phyloP scores from a whole-genome alignment of 2,329 filamentous ascomycete genomes.

The Epichloe baconii region DNA sequence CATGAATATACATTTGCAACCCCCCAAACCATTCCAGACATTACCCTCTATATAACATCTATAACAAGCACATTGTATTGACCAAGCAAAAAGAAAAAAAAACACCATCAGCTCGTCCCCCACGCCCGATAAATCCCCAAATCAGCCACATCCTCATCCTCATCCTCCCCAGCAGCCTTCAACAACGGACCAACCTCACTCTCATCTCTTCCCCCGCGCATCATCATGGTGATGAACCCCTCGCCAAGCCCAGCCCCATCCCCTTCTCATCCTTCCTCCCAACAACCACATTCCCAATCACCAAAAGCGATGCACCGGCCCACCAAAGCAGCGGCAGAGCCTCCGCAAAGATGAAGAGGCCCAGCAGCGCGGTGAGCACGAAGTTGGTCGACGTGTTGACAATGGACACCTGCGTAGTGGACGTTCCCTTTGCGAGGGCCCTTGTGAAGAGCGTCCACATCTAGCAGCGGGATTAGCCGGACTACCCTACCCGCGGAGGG shows the following conservation, averaged over 20 bases:
- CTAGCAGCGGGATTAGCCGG: constrained; percentile 14
- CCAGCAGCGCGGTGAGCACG: constrained; percentile 61
- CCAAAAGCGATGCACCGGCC: constrained; percentile 57
- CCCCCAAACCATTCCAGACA: no score
- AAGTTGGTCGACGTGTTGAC: constrained; percentile 78
- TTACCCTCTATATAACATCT: no score
- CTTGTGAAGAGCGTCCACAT: constrained; percentile 80
- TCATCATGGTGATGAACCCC: no score
- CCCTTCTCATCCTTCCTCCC: constrained; percentile 50
- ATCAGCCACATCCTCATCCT: constrained; percentile 24
- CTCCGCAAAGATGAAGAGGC: constrained; percentile 59
- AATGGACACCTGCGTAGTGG: constrained; percentile 67
- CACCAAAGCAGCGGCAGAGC: constrained; percentile 62
- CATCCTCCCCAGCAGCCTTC: constrained; percentile 1
- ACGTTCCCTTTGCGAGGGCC: constrained; percentile 59
- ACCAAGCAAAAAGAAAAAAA: neutral
- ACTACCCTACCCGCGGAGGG: neutral
- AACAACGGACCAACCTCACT: constrained; percentile 19
- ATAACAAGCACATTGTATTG: neutral
- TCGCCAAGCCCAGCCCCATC: constrained; percentile 8
- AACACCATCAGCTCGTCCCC: neutral
- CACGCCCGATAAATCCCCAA: constrained; percentile 14
- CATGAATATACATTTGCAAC: no score
- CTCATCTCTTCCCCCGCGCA: constrained; percentile 6
- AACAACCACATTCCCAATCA: constrained; percentile 67